Evolutionary conservation across 495 filamentous ascomycete species (phyloP).

Genomic region (Aspergillus diversus): DNA sequence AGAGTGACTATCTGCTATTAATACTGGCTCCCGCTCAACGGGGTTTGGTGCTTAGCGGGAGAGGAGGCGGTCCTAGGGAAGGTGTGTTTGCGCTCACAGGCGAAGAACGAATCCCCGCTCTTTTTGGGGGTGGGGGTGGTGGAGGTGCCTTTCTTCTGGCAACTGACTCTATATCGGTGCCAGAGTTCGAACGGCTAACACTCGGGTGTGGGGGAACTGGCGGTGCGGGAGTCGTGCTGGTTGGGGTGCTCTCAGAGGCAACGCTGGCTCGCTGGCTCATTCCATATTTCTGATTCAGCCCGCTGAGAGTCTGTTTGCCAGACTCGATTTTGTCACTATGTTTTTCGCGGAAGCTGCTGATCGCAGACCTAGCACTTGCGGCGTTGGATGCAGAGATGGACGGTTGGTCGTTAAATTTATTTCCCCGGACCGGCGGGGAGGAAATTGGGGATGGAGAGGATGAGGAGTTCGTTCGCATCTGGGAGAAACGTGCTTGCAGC

Average conservation of each 20-base stretch:
- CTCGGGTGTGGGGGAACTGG: slow-evolving; percentile 35
- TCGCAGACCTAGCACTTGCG: slow-evolving; percentile 54
- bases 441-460: slow-evolving; percentile 26
- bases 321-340: slow-evolving; percentile 73
- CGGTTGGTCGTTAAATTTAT: slow-evolving; percentile 60
- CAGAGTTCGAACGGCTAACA: slow-evolving; percentile 22
- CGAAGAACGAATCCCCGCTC: slow-evolving; percentile 44
- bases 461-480: slow-evolving; percentile 47
- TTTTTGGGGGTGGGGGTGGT: slow-evolving; percentile 67
- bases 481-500: slow-evolving; percentile 69
- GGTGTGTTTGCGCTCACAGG: slow-evolving; percentile 25
- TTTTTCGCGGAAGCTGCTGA: slow-evolving; percentile 70
- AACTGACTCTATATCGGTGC: slow-evolving; percentile 18
- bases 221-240: slow-evolving; percentile 30
- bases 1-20: background rate
- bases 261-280: slow-evolving; percentile 36
- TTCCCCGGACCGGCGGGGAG: slow-evolving; percentile 47
- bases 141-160: slow-evolving; percentile 69
- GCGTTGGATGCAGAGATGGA: slow-evolving; percentile 40
- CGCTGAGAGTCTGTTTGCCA: slow-evolving; percentile 63
- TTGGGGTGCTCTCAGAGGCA: slow-evolving; percentile 40
- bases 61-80: slow-evolving; percentile 41
- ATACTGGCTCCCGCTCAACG: slow-evolving; percentile 36
- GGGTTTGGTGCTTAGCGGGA: slow-evolving; percentile 48
- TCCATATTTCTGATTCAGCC: slow-evolving; percentile 39